Evolutionary conservation across 2,329 filamentous ascomycete species (phyloP).

Genomic region (Xylaria sp.): DNA sequence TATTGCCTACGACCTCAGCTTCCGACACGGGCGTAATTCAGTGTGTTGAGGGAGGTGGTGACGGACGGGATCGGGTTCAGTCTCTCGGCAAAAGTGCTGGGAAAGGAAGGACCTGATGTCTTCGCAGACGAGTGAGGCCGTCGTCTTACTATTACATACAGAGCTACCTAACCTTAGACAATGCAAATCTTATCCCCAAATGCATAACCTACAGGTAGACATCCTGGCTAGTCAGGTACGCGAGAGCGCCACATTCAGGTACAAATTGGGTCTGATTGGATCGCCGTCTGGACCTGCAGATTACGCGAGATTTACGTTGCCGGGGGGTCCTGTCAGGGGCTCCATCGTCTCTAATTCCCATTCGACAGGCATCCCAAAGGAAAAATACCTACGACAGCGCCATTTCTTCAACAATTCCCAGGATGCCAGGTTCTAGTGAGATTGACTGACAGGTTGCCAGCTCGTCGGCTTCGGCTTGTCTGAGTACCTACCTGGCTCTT

Average conservation of each 20-base stretch:
- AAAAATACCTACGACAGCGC: background rate
- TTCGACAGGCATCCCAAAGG: constrained; percentile 12
- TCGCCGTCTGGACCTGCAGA: constrained; percentile 11
- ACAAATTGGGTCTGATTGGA: constrained; percentile 24
- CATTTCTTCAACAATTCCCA: background rate
- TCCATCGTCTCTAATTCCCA: constrained; percentile 12
- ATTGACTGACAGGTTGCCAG: no score
- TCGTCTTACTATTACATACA: no score
- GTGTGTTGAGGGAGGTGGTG: no score
- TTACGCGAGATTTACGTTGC: constrained; percentile 27
- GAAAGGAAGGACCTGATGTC: background rate
- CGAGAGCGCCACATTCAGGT: constrained; percentile 22
- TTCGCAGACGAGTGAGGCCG: background rate
- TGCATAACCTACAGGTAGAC: constrained; percentile 5
- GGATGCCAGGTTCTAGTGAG: no score
- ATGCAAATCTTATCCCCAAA: constrained; percentile 21
- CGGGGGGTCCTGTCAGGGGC: constrained; percentile 17
- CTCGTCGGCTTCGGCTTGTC: no score
- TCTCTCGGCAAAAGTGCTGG: no score
- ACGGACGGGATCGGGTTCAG: no score
- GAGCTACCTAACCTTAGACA: no score
- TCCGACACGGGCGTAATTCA: no score
- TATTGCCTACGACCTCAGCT: no score
- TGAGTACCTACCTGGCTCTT: background rate
- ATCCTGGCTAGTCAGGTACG: constrained; percentile 28